Conservation (phyloP, 2,329 filamentous ascomycete species). For the Diaporthe vexans region DNA sequence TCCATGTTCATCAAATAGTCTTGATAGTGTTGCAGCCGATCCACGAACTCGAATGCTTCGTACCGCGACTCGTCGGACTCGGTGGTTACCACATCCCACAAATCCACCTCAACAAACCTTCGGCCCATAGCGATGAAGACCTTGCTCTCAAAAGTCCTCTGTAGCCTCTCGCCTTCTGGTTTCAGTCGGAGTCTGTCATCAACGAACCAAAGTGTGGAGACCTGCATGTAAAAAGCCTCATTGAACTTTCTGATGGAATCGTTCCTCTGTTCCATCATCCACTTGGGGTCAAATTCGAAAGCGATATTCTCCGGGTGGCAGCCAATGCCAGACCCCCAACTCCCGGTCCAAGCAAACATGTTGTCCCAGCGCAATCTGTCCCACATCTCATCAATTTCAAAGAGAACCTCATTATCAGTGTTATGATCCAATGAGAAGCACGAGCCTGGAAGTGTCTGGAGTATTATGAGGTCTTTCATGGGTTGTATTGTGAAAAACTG, state of each 20-base stretch:
- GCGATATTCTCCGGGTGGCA: neutral
- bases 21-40: neutral
- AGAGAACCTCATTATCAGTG: neutral
- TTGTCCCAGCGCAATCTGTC: neutral
- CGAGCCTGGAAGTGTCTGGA: neutral
- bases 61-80: neutral
- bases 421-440: neutral
- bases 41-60: neutral
- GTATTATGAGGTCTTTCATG: neutral
- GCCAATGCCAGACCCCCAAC: neutral
- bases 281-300: neutral
- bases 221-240: neutral
- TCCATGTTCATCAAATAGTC: neutral
- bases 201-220: neutral
- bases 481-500: slow-evolving; percentile 7
- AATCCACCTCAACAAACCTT: neutral
- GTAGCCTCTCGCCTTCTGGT: neutral
- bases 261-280: neutral
- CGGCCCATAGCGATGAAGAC: slow-evolving; percentile 6
- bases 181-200: neutral
- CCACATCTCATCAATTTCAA: neutral
- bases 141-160: neutral
- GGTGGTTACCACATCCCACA: neutral
- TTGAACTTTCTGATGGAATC: neutral
- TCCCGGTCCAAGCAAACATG: neutral